Conservation (phyloP, 1,284 basidiomycete genomes). For the Wolfiporia cocos region DNA sequence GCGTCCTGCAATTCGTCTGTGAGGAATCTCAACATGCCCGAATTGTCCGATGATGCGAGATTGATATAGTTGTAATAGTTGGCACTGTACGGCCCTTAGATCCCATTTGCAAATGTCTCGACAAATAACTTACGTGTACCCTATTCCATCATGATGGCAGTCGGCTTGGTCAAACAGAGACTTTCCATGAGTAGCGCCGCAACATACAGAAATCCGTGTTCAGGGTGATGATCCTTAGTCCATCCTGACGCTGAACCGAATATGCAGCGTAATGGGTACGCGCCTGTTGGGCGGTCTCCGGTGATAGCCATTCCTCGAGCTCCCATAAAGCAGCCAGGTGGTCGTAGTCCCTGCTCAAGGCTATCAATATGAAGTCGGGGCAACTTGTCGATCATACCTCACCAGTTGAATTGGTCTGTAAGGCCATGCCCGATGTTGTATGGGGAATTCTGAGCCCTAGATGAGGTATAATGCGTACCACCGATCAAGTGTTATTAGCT, state of each 20-base stretch:
- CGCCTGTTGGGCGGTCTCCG: conserved; percentile 50
- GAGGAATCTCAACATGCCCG: conserved; percentile 73
- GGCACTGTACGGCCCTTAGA: conserved; percentile 14
- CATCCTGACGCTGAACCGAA: conserved; percentile 62
- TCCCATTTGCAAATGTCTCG: not conserved
- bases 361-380: not conserved
- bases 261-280: conserved; percentile 72
- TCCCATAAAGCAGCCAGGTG: conserved; percentile 66
- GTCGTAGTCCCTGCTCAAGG: conserved; percentile 58
- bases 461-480: not conserved
- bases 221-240: conserved; percentile 67
- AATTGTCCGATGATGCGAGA: conserved; percentile 61
- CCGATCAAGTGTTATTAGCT: not conserved
- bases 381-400: too few relatives aligned
- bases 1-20: conserved; percentile 77
- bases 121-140: conserved; percentile 37
- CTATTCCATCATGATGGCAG: too few relatives aligned
- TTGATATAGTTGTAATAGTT: conserved; percentile 81
- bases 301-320: conserved; percentile 63
- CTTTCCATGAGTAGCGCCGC: too few relatives aligned
- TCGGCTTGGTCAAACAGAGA: too few relatives aligned
- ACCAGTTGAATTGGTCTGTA: conserved; percentile 63
- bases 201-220: conserved; percentile 72
- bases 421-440: conserved; percentile 47
- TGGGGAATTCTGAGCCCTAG: conserved; percentile 59